These are phyloP conservation scores for Colletotrichum simmondsii DNA, from an alignment of 2,329 filamentous ascomycete genomes.

Conservation along the genomic window DNA sequence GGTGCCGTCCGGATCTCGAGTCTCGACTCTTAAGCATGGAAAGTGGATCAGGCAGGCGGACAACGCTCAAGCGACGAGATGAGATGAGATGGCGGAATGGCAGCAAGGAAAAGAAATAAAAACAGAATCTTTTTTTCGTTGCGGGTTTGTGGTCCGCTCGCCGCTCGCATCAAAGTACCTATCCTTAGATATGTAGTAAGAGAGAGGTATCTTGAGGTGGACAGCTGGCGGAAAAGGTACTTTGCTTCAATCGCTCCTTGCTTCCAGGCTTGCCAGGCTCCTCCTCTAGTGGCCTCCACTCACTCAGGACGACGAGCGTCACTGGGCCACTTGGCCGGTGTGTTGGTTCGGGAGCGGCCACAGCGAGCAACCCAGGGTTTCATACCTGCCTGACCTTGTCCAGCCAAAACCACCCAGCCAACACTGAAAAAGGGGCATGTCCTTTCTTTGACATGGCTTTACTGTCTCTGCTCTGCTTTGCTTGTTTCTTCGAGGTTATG, in stretches of 20 bases:
- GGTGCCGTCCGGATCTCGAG: too few relatives aligned
- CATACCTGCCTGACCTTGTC: not conserved
- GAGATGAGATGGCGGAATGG: not conserved
- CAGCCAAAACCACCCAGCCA: not conserved
- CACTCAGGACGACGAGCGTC: constrained; percentile 2
- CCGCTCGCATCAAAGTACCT: not conserved
- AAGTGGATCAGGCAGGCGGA: not conserved
- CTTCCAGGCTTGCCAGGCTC: not conserved
- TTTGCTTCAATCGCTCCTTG: not conserved
- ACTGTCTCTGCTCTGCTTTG: not conserved
- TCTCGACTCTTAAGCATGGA: not conserved
- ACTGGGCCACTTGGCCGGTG: not conserved
- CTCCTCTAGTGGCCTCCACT: constrained; percentile 5
- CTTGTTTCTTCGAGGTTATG: not conserved
- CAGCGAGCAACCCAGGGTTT: not conserved
- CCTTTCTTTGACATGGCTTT: not conserved
- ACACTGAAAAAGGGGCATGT: not conserved
- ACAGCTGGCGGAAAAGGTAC: not conserved
- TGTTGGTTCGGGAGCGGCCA: constrained; percentile 1
- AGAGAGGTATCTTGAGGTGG: not conserved
- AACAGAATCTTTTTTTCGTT: not conserved
- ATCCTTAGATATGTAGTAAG: too few relatives aligned
- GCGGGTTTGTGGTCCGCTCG: not conserved
- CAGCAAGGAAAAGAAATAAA: not conserved
- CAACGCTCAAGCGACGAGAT: not conserved